Evolutionary conservation across 2,329 filamentous ascomycete genomes (phyloP).

Genomic region (Ophiocordyceps australis): DNA sequence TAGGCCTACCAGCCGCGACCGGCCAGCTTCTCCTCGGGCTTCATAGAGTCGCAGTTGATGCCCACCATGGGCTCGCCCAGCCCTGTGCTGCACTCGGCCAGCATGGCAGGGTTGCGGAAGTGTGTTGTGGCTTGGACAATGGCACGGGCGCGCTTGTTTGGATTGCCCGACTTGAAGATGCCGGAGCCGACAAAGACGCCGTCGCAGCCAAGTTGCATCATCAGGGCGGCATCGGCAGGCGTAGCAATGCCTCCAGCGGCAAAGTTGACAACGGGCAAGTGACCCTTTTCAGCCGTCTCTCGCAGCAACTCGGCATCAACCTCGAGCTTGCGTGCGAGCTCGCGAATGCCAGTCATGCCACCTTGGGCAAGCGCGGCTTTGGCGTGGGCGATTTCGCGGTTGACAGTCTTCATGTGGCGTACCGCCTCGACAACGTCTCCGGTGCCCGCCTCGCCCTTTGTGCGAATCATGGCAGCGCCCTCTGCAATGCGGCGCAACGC

Average conservation of each 20-base stretch:
- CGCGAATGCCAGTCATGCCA: constrained; percentile 36
- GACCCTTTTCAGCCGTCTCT: constrained; percentile 71
- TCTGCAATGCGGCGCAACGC: constrained; percentile 80
- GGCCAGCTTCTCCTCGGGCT: constrained; percentile 64
- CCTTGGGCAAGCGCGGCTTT: constrained; percentile 49
- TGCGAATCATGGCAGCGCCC: constrained; percentile 96
- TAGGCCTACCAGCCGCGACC: constrained; percentile 71
- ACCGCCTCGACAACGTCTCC: constrained; percentile 96
- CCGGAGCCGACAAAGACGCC: constrained; percentile 94
- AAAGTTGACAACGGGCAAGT: constrained; percentile 93
- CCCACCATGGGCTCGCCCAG: constrained; percentile 98
- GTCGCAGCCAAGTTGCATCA: constrained; percentile 99
- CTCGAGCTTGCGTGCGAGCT: constrained; percentile 66
- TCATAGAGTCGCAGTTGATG: constrained; percentile 69
- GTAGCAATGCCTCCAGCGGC: constrained; percentile 99
- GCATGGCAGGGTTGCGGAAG: constrained; percentile 65
- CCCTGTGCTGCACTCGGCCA: constrained; percentile 75
- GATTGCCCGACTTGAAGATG: constrained; percentile 93
- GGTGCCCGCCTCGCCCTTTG: constrained; percentile 94
- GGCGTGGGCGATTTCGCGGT: constrained; percentile 61
- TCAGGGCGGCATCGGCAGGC: constrained; percentile 80
- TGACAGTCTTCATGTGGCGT: constrained; percentile 86
- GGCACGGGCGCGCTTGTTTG: constrained; percentile 75
- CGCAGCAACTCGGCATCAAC: constrained; percentile 63
- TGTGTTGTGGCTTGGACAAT: constrained; percentile 92